These are phyloP conservation scores for Ceratocystis huliohia DNA, from an alignment of 2,329 filamentous ascomycete species.

Conservation along the genomic window DNA sequence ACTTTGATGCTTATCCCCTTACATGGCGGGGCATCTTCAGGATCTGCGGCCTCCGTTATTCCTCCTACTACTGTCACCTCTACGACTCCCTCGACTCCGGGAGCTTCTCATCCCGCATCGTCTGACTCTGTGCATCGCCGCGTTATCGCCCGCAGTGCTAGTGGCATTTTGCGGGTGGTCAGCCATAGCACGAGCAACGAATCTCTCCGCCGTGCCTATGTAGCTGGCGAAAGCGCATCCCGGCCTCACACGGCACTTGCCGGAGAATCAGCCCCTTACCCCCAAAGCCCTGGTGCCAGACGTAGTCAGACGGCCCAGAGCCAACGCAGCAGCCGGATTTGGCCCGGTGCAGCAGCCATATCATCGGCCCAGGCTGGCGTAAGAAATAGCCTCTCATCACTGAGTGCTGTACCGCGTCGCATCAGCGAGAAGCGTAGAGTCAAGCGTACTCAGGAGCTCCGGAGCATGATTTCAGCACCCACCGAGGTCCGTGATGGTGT, in stretches of 20 bases:
- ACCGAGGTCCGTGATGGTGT: conserved; percentile 46
- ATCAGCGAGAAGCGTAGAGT: conserved; percentile 47
- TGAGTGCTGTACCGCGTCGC: conserved; percentile 40
- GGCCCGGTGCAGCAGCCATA: conserved; percentile 9
- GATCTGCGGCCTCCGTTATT: conserved; percentile 21
- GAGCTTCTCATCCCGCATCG: background rate
- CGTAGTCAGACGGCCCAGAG: conserved; percentile 17
- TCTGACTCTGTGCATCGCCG: conserved; percentile 37
- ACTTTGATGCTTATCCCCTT: conserved; percentile 50
- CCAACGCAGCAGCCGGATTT: conserved; percentile 12
- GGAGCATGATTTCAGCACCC: conserved; percentile 48
- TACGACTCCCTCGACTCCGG: background rate
- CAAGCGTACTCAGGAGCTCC: conserved; percentile 45
- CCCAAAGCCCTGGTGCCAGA: conserved; percentile 17
- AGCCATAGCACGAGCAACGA: conserved; percentile 39
- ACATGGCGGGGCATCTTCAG: conserved; percentile 31
- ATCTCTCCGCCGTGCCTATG: conserved; percentile 28
- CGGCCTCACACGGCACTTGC: conserved; percentile 29
- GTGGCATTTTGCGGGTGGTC: conserved; percentile 48
- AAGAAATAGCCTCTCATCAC: conserved; percentile 20
- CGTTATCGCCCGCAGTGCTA: conserved; percentile 46
- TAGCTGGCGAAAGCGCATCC: conserved; percentile 20
- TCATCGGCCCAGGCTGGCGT: conserved; percentile 18
- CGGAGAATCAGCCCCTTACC: background rate
- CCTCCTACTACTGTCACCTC: conserved; percentile 22